These are phyloP conservation scores for Jacaranda copaia DNA, from an alignment of 257 asterid genomes.

Conservation along the genomic window DNA sequence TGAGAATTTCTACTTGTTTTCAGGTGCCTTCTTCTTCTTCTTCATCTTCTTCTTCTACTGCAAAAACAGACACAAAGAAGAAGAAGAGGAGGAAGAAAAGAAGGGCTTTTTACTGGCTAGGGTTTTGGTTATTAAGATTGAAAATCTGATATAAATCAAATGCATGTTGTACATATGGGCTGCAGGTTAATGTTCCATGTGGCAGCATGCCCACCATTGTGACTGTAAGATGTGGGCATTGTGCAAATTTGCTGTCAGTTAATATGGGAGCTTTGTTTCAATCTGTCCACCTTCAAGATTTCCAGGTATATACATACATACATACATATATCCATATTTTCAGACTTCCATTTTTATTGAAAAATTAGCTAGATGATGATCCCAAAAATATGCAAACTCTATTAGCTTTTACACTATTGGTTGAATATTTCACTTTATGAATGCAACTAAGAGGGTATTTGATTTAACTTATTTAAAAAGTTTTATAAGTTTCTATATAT, in stretches of 20 bases:
- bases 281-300: conserved; percentile 72
- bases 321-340: not conserved
- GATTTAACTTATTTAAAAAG: no score
- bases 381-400: no score
- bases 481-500: no score
- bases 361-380: not conserved
- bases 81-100: not conserved
- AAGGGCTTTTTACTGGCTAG: conserved; percentile 31
- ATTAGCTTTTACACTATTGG: no score
- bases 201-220: conserved; percentile 76
- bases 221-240: conserved; percentile 95
- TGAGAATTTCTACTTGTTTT: not conserved
- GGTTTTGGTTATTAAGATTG: conserved; percentile 28
- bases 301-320: conserved; percentile 57
- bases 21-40: no score
- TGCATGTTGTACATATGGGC: not conserved
- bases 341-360: not conserved
- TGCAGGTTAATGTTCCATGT: conserved; percentile 90
- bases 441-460: no score
- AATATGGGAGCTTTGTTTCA: conserved; percentile 77
- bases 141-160: not conserved
- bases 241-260: conserved; percentile 83
- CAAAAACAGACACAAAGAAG: not conserved
- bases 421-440: no score
- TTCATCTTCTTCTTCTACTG: no score